Evolutionary conservation across 495 filamentous ascomycete genomes (phyloP).

Genomic region (Alectoria sarmentosa): DNA sequence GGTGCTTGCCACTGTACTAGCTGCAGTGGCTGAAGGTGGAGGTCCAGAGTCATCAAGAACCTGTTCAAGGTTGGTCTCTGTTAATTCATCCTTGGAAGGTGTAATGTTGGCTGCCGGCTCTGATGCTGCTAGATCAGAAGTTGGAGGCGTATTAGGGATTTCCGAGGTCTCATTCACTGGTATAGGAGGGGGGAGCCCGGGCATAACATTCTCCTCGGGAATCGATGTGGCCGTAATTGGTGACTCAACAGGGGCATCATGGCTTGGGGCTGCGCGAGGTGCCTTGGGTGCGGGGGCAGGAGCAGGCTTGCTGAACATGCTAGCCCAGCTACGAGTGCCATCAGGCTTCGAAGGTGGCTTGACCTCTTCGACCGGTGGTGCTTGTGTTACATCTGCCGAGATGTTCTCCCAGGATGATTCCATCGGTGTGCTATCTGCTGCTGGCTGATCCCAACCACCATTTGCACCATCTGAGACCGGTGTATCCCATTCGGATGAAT

Average conservation of each 20-base stretch:
- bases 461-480: conserved; percentile 20
- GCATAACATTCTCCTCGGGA: conserved; percentile 18
- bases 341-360: conserved; percentile 24
- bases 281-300: conserved; percentile 30
- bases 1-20: conserved; percentile 84
- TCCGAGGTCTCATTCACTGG: conserved; percentile 23
- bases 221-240: conserved; percentile 17
- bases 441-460: conserved; percentile 28
- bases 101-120: conserved; percentile 48
- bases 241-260: conserved; percentile 24
- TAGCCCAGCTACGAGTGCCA: conserved; percentile 33
- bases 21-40: conserved; percentile 69
- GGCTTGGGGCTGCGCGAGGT: conserved; percentile 25
- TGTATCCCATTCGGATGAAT: conserved; percentile 23
- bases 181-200: conserved; percentile 25
- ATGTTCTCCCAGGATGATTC: conserved; percentile 29
- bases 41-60: conserved; percentile 72
- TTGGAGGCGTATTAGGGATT: conserved; percentile 25
- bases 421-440: conserved; percentile 33
- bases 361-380: conserved; percentile 22
- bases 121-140: conserved; percentile 18
- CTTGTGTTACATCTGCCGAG: conserved; percentile 29
- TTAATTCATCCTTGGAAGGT: conserved; percentile 77
- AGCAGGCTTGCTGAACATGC: conserved; percentile 35
- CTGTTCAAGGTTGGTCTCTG: conserved; percentile 85